Evolutionary conservation across 202 grass and related monocot species (phyloP).

Genomic region (Panicum virgatum): DNA sequence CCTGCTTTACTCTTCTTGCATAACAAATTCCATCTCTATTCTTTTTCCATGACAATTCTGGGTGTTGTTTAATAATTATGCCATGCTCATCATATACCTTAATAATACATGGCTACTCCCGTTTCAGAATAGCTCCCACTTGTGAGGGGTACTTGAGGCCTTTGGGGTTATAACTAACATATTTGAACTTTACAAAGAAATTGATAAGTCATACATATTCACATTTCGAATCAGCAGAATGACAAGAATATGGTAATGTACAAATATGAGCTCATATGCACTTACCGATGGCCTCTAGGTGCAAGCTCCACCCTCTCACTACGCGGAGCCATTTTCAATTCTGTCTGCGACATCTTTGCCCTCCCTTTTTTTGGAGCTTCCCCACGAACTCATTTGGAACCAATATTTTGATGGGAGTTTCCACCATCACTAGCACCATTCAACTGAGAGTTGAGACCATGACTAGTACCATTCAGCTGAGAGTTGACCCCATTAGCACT

Average conservation of each 20-base stretch:
- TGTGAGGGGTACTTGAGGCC: neutral
- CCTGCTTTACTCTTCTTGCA: neutral
- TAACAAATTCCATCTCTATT: neutral
- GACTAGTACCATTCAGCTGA: neutral
- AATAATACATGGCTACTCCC: neutral
- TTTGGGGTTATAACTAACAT: neutral
- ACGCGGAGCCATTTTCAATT: no score
- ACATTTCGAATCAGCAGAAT: neutral
- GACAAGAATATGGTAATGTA: no score
- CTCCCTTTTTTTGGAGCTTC: no score
- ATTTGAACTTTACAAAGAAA: neutral
- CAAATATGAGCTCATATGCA: no score
- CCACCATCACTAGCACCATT: no score
- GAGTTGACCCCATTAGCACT: neutral
- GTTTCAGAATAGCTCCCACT: neutral
- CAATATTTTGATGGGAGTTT: no score
- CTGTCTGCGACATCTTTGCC: no score
- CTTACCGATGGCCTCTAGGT: no score
- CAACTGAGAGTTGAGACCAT: neutral
- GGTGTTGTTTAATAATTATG: neutral
- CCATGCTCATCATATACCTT: neutral
- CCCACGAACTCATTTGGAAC: neutral
- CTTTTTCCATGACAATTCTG: slow-evolving; percentile 10
- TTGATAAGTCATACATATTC: neutral
- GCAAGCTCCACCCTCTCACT: no score